Evolutionary conservation across 306 rosid genomes (phyloP).

Genomic region (Inga oerstediana): DNA sequence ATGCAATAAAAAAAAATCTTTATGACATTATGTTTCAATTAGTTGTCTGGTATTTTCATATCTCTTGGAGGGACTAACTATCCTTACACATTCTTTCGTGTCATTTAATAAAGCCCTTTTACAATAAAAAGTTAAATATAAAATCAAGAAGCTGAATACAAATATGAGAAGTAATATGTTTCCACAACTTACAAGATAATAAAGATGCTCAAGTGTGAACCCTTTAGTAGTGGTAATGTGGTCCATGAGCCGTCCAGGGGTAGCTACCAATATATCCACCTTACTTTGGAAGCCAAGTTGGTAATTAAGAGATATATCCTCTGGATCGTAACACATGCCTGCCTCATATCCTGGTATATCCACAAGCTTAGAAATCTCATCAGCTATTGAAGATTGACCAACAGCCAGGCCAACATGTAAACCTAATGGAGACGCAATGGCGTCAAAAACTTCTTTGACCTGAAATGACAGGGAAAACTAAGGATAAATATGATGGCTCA

Average conservation of each 20-base stretch:
- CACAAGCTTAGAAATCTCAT: conserved; percentile 70
- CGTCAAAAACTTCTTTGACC: conserved; percentile 73
- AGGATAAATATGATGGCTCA: not conserved
- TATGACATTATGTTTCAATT: not conserved
- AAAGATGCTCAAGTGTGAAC: conserved; percentile 87
- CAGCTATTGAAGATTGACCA: conserved; percentile 81
- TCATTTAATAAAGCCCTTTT: not conserved
- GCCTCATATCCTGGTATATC: conserved; percentile 56
- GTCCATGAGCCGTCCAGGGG: conserved; percentile 93
- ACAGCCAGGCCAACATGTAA: conserved; percentile 84
- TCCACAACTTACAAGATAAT: conserved; percentile 77
- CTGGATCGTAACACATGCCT: conserved; percentile 65
- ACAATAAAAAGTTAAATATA: not conserved
- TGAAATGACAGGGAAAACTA: conserved; percentile 4
- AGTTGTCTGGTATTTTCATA: not conserved
- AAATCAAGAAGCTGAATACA: not conserved
- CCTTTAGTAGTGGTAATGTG: conserved; percentile 77
- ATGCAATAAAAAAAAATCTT: not conserved
- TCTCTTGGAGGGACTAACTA: not conserved
- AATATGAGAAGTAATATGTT: not conserved
- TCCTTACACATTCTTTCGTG: not conserved
- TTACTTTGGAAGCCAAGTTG: conserved; percentile 58
- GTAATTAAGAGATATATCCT: conserved; percentile 33
- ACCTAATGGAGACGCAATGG: conserved; percentile 76
- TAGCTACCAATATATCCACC: conserved; percentile 91